A percentile compares a stretch with the other conserved stretches of the same genome.
Conservation (phyloP, 2,329 filamentous ascomycete species). For the Pseudogymnoascus sp. region DNA sequence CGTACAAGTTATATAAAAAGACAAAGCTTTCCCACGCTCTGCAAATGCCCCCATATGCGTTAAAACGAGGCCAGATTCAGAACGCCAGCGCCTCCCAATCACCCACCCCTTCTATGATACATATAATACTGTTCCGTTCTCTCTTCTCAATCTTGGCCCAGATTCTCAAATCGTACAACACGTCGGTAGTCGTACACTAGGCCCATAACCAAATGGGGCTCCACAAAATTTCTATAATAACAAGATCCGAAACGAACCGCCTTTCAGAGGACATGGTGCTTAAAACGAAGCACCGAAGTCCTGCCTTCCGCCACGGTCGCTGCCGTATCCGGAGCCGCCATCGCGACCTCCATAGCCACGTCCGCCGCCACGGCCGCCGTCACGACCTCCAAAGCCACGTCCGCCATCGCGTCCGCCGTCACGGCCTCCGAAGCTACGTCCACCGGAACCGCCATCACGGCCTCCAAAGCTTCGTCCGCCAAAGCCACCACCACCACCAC, state of each 20-base stretch:
- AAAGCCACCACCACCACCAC: not conserved
- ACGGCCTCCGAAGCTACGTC: not conserved
- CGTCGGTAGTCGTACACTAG: constrained; percentile 4
- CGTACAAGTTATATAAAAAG: not conserved
- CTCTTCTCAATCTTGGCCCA: not conserved
- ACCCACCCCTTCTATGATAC: not conserved
- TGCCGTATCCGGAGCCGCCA: constrained; percentile 8
- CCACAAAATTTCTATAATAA: not conserved
- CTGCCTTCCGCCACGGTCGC: not conserved
- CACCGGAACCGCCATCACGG: constrained; percentile 9
- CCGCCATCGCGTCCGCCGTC: constrained; percentile 10
- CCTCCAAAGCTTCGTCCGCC: constrained; percentile 6
- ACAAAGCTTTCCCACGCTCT: constrained; percentile 2
- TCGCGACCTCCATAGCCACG: constrained; percentile 9
- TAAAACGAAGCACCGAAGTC: not conserved
- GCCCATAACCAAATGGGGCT: not conserved
- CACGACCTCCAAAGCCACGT: constrained; percentile 7
- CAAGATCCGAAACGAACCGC: not conserved
- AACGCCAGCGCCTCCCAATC: constrained; percentile 3
- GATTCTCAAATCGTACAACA: not conserved
- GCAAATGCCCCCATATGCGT: not conserved
- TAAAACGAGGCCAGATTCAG: constrained; percentile 1
- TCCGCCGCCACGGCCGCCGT: not conserved
- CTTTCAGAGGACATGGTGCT: not conserved
- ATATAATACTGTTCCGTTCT: not conserved